These are phyloP conservation scores for Phialocephala sp. DNA, from an alignment of 2,329 filamentous ascomycete genomes.

Conservation along the genomic window DNA sequence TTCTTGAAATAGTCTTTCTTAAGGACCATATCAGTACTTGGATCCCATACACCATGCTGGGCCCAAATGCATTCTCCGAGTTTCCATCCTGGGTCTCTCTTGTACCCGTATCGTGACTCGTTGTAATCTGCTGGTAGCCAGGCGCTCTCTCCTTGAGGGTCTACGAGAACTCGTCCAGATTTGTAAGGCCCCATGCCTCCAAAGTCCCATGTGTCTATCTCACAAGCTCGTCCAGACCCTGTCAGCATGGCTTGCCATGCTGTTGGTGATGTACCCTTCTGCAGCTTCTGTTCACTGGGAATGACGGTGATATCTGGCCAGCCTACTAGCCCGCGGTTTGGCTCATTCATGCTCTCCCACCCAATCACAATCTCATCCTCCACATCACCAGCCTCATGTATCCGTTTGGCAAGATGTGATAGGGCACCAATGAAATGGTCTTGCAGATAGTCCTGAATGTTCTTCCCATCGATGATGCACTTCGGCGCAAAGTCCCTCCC, in stretches of 20 bases:
- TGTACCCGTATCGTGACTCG: slow-evolving; percentile 89
- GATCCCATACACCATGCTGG: slow-evolving; percentile 95
- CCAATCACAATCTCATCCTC: slow-evolving; percentile 88
- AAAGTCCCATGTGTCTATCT: slow-evolving; percentile 92
- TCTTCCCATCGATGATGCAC: slow-evolving; percentile 90
- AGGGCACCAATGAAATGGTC: slow-evolving; percentile 83
- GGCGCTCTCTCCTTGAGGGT: slow-evolving; percentile 82
- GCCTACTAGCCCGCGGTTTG: slow-evolving; percentile 85
- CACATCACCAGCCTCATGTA: slow-evolving; percentile 88
- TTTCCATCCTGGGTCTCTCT: slow-evolving; percentile 85
- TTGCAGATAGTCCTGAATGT: slow-evolving; percentile 96
- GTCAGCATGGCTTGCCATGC: slow-evolving; percentile 93
- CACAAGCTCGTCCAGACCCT: slow-evolving; percentile 88
- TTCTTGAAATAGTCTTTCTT: slow-evolving; percentile 88
- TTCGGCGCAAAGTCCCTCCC: slow-evolving; percentile 93
- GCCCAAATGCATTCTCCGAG: slow-evolving; percentile 97
- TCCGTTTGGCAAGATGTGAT: slow-evolving; percentile 79
- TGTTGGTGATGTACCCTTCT: slow-evolving; percentile 92
- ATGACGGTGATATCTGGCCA: slow-evolving; percentile 81
- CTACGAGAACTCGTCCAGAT: slow-evolving; percentile 79
- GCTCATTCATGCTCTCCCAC: slow-evolving; percentile 97
- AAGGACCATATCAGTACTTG: slow-evolving; percentile 74
- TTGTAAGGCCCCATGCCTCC: slow-evolving; percentile 92
- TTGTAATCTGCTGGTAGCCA: slow-evolving; percentile 87
- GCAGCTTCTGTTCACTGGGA: slow-evolving; percentile 85